Conservation (phyloP, 2,329 filamentous ascomycete genomes). For the Lecanicillium sp. region DNA sequence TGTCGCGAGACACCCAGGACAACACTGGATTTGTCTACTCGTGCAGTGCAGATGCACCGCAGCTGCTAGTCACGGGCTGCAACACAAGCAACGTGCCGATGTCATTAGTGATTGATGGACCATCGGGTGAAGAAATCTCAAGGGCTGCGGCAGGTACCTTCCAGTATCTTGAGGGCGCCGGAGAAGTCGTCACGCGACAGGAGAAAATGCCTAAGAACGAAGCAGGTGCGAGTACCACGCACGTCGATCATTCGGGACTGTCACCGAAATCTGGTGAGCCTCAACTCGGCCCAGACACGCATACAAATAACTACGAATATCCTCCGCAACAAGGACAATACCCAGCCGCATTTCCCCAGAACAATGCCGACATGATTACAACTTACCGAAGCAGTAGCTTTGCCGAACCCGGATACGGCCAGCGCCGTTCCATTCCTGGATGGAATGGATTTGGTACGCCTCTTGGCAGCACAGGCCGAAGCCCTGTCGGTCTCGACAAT, state of each 20-base stretch:
- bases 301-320: conserved; percentile 40
- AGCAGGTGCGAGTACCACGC: conserved; percentile 25
- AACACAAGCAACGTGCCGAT: conserved; percentile 44
- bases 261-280: conserved; percentile 35
- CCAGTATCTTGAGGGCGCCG: conserved; percentile 45
- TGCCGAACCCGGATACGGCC: conserved; percentile 39
- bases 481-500: conserved; percentile 29
- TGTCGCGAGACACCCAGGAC: conserved; percentile 54
- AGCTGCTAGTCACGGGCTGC: conserved; percentile 43
- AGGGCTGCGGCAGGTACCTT: conserved; percentile 38
- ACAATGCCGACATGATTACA: conserved; percentile 45
- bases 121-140: conserved; percentile 45
- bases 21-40: conserved; percentile 60
- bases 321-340: conserved; percentile 34
- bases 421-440: conserved; percentile 23
- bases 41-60: conserved; percentile 65
- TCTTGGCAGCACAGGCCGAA: conserved; percentile 33
- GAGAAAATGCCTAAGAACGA: conserved; percentile 29
- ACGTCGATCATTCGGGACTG: conserved; percentile 29
- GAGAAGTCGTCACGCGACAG: conserved; percentile 31
- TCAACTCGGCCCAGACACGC: conserved; percentile 26
- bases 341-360: conserved; percentile 29
- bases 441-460: conserved; percentile 38
- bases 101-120: conserved; percentile 44
- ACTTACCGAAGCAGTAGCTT: conserved; percentile 47